Conservation (phyloP, 805 yeast genomes). For the Suhomyces canberraensis region DNA sequence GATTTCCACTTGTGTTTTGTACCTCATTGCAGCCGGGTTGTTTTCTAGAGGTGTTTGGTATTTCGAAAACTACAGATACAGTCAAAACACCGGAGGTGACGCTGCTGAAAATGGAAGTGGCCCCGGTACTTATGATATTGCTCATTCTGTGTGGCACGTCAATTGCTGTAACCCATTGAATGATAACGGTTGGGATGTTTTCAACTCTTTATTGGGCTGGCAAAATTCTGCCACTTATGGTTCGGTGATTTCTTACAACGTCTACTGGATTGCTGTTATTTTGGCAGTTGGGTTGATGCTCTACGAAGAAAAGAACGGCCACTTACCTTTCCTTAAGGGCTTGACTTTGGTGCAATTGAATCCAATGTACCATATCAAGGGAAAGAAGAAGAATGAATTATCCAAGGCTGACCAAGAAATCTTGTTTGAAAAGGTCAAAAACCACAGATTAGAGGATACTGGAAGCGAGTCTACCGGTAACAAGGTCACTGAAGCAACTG, state of each 20-base stretch:
- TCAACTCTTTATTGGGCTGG: slow-evolving; percentile 95
- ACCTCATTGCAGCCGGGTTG: slow-evolving; percentile 87
- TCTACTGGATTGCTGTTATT: slow-evolving; percentile 79
- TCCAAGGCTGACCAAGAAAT: slow-evolving; percentile 31
- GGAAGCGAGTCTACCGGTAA: too few relatives aligned
- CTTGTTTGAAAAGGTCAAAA: slow-evolving; percentile 30
- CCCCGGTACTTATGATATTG: slow-evolving; percentile 88
- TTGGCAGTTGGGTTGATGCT: slow-evolving; percentile 56
- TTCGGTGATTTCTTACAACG: slow-evolving; percentile 81
- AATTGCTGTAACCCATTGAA: slow-evolving; percentile 94
- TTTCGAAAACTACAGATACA: slow-evolving; percentile 69
- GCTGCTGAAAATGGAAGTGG: slow-evolving; percentile 92
- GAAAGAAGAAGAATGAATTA: slow-evolving; percentile 32
- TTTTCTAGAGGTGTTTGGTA: slow-evolving; percentile 93
- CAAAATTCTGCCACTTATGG: slow-evolving; percentile 95
- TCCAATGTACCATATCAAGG: slow-evolving; percentile 35
- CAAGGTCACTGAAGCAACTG: neutral
- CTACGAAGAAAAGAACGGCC: slow-evolving; percentile 81
- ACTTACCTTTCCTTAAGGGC: slow-evolving; percentile 63
- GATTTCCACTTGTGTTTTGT: slow-evolving; percentile 82
- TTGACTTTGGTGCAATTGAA: slow-evolving; percentile 30
- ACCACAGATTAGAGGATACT: neutral
- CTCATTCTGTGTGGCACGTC: slow-evolving; percentile 86
- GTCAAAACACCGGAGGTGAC: slow-evolving; percentile 81
- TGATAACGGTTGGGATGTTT: slow-evolving; percentile 95